Base-by-base conservation (phyloP, 2,329 filamentous ascomycete genomes). In the Colletotrichum zoysiae region DNA sequence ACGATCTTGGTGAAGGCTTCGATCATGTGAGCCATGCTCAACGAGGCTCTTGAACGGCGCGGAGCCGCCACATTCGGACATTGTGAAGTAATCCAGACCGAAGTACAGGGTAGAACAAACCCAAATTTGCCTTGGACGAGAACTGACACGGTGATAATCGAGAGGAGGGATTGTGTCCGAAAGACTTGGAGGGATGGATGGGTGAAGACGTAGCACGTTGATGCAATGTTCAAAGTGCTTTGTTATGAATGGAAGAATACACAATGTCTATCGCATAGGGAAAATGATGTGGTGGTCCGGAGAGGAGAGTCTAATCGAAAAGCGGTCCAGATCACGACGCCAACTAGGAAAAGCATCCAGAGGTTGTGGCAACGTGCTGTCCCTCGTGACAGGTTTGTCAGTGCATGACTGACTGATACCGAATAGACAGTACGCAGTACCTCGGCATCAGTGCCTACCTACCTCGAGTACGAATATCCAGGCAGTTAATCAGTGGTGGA, bases 41-140 rank as follows among this genome's bases (percentile, higher is more conserved):
- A 82, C 75, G 53, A 85, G 78, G 16, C 79, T 81, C 78, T 85
- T 85, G 67, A 85, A 84, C 46, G 83, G 82, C 60, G 81, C 82
- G 2, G 79, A 78, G 44, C 82, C 83, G 72, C 82, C 82, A 73
- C 83, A 85, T 12, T 84, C 82, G 48, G 82, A 79, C 83, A 85
- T 85, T 65, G 33, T 48, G 33, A 18, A 14, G 38, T 48, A 35
- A 42, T 12, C 18, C n/a, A 23, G 18, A n/a, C 9, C 35, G 14
- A 26, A 40, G 35, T 26, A 8, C 14, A 14, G 11, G 12, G 12
- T 7, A 23, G 2, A 23, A 38, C 6, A n/a, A 58, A 18, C 5
- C 8, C 18, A 18, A 9, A 30, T 18, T 16, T 26, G 12, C 16
- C 35, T 40, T 26, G n/a, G 20, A 23, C 12, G 1, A 40, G 35